These are phyloP conservation scores for Cryptococcus hybrid DNA, from an alignment of 1,284 basidiomycete species.

Conservation along the genomic window DNA sequence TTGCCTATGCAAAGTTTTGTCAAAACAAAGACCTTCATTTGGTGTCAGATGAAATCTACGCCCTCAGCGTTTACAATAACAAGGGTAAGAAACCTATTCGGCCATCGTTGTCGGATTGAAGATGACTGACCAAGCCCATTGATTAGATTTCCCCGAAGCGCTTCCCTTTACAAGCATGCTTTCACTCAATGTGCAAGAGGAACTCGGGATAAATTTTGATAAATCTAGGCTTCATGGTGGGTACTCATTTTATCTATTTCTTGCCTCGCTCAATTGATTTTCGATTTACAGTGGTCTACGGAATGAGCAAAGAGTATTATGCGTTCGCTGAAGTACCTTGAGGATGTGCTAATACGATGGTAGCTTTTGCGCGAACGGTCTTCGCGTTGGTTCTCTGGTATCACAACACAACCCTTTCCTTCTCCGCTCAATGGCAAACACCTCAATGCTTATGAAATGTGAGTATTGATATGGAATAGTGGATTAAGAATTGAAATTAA, in stretches of 20 bases:
- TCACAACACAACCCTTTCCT: conserved; percentile 50
- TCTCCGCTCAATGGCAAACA: conserved; percentile 46
- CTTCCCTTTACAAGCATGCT: conserved; percentile 50
- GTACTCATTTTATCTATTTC: conserved; percentile 1
- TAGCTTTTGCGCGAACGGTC: conserved; percentile 52
- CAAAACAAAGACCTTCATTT: conserved; percentile 51
- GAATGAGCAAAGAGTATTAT: conserved; percentile 51
- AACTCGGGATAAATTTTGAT: conserved; percentile 46
- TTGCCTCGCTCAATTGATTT: neutral
- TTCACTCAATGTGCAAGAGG: conserved; percentile 47
- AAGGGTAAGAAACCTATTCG: conserved; percentile 17
- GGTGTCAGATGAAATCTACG: conserved; percentile 54
- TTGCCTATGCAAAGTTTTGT: conserved; percentile 51
- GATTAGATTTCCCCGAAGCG: conserved; percentile 30
- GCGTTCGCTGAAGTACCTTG: neutral
- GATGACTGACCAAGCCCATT: neutral
- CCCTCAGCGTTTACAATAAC: conserved; percentile 47
- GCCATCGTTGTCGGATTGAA: neutral
- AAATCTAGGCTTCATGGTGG: conserved; percentile 47
- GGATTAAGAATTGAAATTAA: neutral
- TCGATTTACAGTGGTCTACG: conserved; percentile 36
- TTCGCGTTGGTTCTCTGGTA: conserved; percentile 49
- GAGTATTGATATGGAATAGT: conserved; percentile 2
- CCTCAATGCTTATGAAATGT: conserved; percentile 48
- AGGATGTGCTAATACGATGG: neutral